Conservation (phyloP, 768 basidiomycete genomes). For the Vishniacozyma victoriae region DNA sequence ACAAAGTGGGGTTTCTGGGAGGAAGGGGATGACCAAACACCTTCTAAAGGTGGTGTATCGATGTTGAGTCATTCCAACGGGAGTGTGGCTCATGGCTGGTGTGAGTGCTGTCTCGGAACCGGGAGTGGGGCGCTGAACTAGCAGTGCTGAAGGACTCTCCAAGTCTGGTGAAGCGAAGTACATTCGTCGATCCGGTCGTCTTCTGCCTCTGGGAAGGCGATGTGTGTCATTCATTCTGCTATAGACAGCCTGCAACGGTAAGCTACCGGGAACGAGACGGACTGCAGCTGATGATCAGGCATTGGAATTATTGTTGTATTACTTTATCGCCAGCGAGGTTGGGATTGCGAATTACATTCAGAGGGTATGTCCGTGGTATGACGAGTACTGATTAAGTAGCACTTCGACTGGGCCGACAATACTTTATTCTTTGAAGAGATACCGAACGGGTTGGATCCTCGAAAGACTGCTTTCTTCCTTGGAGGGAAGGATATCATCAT, state of each 20-base stretch:
- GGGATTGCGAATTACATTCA: constrained; percentile 81
- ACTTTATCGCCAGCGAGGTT: constrained; percentile 80
- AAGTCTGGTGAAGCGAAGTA: constrained; percentile 63
- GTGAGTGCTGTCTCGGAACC: constrained; percentile 13
- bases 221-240: constrained; percentile 86
- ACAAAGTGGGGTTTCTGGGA: constrained; percentile 61
- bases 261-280: constrained; percentile 26
- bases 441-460: constrained; percentile 64
- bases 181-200: constrained; percentile 77
- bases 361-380: constrained; percentile 47
- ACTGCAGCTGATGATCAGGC: constrained; percentile 51
- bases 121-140: neutral
- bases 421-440: constrained; percentile 87
- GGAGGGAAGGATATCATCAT: constrained; percentile 80
- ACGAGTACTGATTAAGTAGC: constrained; percentile 5
- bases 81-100: constrained; percentile 80
- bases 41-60: constrained; percentile 56
- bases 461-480: constrained; percentile 65
- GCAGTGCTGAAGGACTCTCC: constrained; percentile 67
- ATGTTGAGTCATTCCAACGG: constrained; percentile 87
- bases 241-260: constrained; percentile 62
- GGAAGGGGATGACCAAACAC: constrained; percentile 7
- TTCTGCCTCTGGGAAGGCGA: constrained; percentile 96
- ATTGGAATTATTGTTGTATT: constrained; percentile 72
- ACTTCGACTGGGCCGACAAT: constrained; percentile 67